These are phyloP conservation scores for Phaeosphaeriaceae sp. DNA, from an alignment of 2,329 filamentous ascomycete genomes.

Conservation along the genomic window DNA sequence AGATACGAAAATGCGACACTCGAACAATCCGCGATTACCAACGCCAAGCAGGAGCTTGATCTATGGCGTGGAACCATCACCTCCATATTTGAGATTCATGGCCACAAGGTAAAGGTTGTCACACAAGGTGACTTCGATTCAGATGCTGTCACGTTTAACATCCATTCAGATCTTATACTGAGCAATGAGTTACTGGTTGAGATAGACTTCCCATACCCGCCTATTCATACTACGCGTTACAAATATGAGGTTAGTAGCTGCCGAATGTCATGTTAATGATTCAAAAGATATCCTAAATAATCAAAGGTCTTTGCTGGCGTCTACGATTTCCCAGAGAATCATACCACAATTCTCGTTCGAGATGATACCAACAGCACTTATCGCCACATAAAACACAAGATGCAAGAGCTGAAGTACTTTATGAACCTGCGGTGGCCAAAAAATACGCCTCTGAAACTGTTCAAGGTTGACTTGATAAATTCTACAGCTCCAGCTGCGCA, in stretches of 20 bases:
- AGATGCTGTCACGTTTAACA: constrained; percentile 53
- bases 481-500: constrained; percentile 48
- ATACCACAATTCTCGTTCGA: constrained; percentile 49
- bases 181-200: constrained; percentile 53
- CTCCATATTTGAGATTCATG: constrained; percentile 54
- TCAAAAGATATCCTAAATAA: constrained; percentile 19
- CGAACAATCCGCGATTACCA: constrained; percentile 13
- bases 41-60: constrained; percentile 51
- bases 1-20: constrained; percentile 47
- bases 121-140: constrained; percentile 55
- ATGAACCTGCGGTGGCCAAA: constrained; percentile 50
- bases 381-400: constrained; percentile 50
- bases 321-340: constrained; percentile 55
- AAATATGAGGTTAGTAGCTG: constrained; percentile 29
- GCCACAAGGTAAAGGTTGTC: constrained; percentile 49
- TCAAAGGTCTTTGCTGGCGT: constrained; percentile 60
- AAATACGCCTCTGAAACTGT: constrained; percentile 41
- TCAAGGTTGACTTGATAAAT: constrained; percentile 47
- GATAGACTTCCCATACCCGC: constrained; percentile 59
- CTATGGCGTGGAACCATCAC: constrained; percentile 57
- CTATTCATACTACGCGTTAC: constrained; percentile 34
- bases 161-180: constrained; percentile 53
- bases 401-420: constrained; percentile 54
- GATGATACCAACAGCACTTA: constrained; percentile 40
- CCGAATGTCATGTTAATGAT: not conserved